phyloP scores from a whole-genome alignment of 2,329 filamentous ascomycete genomes.

The Aspergillus ochraceoroseus region DNA sequence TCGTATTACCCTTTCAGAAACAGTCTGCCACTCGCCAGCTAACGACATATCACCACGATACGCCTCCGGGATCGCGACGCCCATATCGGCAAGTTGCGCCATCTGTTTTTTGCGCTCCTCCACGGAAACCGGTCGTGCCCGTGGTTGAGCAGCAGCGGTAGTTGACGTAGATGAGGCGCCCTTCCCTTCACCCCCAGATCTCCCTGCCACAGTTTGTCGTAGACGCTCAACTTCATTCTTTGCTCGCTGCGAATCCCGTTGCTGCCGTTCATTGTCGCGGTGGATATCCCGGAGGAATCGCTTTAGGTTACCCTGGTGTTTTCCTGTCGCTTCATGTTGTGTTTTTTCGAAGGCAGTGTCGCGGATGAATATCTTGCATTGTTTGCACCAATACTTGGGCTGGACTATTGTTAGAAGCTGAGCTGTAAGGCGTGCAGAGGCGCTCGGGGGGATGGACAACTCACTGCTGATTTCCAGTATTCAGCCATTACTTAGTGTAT shows the following conservation, averaged over 20 bases:
- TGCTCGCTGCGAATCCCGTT: conserved; percentile 75
- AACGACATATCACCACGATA: conserved; percentile 77
- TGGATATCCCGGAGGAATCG: conserved; percentile 86
- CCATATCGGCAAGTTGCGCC: conserved; percentile 80
- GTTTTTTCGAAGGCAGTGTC: conserved; percentile 85
- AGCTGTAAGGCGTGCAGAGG: background rate
- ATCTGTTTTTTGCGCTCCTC: conserved; percentile 76
- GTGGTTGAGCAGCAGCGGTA: conserved; percentile 31
- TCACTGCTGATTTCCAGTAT: conserved; percentile 92
- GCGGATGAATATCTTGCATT: conserved; percentile 83
- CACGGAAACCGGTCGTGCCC: conserved; percentile 46
- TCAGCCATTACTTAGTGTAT: conserved; percentile 65
- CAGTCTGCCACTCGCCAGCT: conserved; percentile 78
- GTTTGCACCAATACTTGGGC: conserved; percentile 97
- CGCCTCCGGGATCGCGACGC: conserved; percentile 75
- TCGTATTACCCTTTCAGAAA: conserved; percentile 47
- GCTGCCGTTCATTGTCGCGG: conserved; percentile 72
- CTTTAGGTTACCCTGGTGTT: conserved; percentile 80
- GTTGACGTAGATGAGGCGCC: conserved; percentile 20
- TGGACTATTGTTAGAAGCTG: conserved; percentile 34
- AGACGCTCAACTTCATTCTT: conserved; percentile 80
- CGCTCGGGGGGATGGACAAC: conserved; percentile 14
- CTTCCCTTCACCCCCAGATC: conserved; percentile 28
- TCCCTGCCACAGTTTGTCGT: conserved; percentile 64
- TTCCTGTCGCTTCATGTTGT: conserved; percentile 82